Percentiles rank a stretch among this genome's conserved stretches.
These are phyloP conservation scores for Kluyveromyces siamensis DNA, from an alignment of 805 yeast species.

Conservation along the genomic window DNA sequence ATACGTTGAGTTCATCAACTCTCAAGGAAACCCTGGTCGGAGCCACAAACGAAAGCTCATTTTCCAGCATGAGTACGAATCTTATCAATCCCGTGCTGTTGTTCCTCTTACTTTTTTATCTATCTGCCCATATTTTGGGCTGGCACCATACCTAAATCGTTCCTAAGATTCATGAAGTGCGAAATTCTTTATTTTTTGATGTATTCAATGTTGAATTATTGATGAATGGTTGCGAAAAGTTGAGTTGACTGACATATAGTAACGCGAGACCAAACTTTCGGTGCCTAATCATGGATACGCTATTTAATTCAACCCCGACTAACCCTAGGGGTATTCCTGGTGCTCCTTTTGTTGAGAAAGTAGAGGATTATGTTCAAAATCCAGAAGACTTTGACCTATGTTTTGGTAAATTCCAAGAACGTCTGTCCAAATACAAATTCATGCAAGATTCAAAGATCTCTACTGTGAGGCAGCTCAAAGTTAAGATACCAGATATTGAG, in stretches of 20 bases:
- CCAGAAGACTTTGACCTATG: conserved; percentile 62
- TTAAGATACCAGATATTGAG: conserved; percentile 84
- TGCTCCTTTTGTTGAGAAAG: conserved; percentile 86
- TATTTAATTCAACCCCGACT: conserved; percentile 42
- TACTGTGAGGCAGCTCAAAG: conserved; percentile 22
- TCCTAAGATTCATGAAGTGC: no score
- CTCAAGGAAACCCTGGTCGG: conserved; percentile 17
- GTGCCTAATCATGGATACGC: conserved; percentile 18
- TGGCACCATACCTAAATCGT: neutral
- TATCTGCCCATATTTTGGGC: neutral
- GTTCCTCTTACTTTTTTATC: neutral
- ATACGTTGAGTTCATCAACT: conserved; percentile 20
- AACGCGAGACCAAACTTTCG: neutral
- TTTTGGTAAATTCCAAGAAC: conserved; percentile 71
- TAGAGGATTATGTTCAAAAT: conserved; percentile 61
- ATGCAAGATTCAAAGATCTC: conserved; percentile 48
- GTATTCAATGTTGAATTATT: no score
- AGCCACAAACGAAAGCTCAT: conserved; percentile 15
- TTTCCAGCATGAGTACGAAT: conserved; percentile 10
- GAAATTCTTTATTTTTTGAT: no score
- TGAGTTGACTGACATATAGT: neutral
- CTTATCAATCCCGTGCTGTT: neutral
- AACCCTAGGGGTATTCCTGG: conserved; percentile 96
- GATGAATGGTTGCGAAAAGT: no score
- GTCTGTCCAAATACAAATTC: conserved; percentile 80